These are phyloP conservation scores for Tetrapisispora fleetii DNA, from an alignment of 805 yeast genomes.

Conservation along the genomic window DNA sequence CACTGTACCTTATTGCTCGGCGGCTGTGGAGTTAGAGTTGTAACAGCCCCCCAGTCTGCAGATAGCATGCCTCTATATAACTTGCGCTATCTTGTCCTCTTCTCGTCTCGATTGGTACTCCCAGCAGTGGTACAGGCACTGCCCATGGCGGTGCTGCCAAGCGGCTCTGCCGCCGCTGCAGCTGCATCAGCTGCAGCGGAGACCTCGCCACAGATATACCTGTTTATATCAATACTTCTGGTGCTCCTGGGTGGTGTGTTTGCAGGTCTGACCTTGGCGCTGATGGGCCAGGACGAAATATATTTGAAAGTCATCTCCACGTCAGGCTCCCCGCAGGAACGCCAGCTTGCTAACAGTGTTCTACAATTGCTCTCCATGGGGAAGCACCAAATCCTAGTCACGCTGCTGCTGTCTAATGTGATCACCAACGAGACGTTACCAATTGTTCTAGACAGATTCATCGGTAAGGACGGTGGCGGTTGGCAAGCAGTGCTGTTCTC, in stretches of 20 bases:
- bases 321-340: conserved; percentile 70
- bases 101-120: background rate
- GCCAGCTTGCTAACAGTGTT: conserved; percentile 61
- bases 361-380: conserved; percentile 65
- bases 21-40: too few species aligned
- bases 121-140: background rate
- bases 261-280: conserved; percentile 87
- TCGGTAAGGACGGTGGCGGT: conserved; percentile 67
- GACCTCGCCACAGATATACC: background rate
- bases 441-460: conserved; percentile 79
- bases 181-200: background rate
- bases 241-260: conserved; percentile 81
- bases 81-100: background rate
- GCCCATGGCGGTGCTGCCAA: background rate
- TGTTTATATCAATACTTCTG: conserved; percentile 42
- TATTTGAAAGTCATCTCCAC: conserved; percentile 81
- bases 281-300: conserved; percentile 98
- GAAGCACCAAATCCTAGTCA: conserved; percentile 93
- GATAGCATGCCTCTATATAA: background rate
- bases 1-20: too few species aligned
- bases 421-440: conserved; percentile 93
- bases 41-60: background rate
- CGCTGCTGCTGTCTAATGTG: conserved; percentile 74
- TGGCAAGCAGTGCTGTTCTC: conserved; percentile 92
- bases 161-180: background rate